Base-by-base conservation (phyloP, 1,139 yeast genomes). In the Saccharomycopsis crataegensis region DNA sequence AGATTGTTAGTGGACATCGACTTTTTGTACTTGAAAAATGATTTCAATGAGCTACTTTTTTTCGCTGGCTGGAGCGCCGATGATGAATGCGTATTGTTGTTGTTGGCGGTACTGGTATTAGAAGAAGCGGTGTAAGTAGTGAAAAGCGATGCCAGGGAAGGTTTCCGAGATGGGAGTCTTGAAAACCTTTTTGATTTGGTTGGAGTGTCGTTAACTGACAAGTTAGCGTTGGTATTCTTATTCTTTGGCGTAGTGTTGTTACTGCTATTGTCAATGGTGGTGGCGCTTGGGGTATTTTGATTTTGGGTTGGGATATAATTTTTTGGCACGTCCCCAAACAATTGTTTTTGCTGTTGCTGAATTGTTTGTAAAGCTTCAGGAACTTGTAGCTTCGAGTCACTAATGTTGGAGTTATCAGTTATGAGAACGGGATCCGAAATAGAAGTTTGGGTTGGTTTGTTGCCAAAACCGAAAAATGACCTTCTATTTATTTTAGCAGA, bases 21-120 rank as follows among this genome's bases (percentile, higher is more conserved):
- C 38, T 54, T 56, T 43, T 49, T 56, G 42, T 52, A 47, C 46
- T 54, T 51, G 50, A 56, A 56, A 34, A 56, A 54, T 12, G 52
- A 43, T 52, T 34, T 46, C 9, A 56, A 36, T 14, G 59, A 55
- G 32, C 41, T 55, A 36, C 47, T 48, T 14, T 47, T 34, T 50
- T 48, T n/a, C 11, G 44, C 34, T 2, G 47, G 45, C 28, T 12
- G 44, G 4, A 22, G 28, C 4, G 4, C 28, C 38, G 37, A 33
- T 36, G 36, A 12, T 8, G 44, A 34, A 28, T 8, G 44, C 37
- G 43, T 38, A 28, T 33, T 22, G n/a, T 41, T 47, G 6, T 40
- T 40, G 5, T 28, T 41, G n/a, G 50, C 37, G 34, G 42, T 28
- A 14, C 37, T 33, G 22, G 49, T 22, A 11, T 38, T 38, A 11